phyloP scores from a whole-genome alignment of 2,329 filamentous ascomycete species.

The Fusarium udum region DNA sequence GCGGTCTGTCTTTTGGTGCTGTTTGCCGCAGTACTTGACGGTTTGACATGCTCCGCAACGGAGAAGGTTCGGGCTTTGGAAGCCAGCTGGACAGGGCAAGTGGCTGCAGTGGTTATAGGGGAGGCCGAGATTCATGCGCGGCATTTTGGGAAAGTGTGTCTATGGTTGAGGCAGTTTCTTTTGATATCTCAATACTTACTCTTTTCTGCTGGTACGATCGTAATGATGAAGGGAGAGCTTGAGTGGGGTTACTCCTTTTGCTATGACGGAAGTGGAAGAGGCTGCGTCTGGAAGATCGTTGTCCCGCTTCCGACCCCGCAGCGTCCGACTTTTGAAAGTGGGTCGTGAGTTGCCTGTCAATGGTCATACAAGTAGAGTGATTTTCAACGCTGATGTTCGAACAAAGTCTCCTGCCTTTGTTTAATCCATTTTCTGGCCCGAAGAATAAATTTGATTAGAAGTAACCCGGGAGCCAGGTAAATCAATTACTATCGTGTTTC shows the following conservation, averaged over 20 bases:
- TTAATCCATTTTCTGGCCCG: too few relatives aligned
- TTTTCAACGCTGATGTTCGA: background rate
- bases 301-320: background rate
- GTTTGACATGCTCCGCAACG: background rate
- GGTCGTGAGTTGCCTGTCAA: background rate
- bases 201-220: too few relatives aligned
- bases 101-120: constrained; percentile 3
- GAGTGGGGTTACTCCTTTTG: background rate
- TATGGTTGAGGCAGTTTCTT: rapidly evolving
- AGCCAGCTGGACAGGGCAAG: background rate
- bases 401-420: background rate
- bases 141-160: background rate
- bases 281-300: background rate
- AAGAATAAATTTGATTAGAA: background rate
- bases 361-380: too few relatives aligned
- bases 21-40: constrained; percentile 12
- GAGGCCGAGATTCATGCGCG: constrained; percentile 11
- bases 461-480: rapidly evolving
- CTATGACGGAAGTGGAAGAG: background rate
- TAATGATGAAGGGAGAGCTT: background rate
- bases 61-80: background rate
- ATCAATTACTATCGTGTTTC: background rate
- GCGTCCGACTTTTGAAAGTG: background rate
- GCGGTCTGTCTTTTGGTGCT: constrained; percentile 6
- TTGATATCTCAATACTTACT: background rate